A percentile compares a stretch with the other conserved stretches of the same genome.
phyloP scores from a whole-genome alignment of 257 asterid genomes.

The Agastache rugosa region DNA sequence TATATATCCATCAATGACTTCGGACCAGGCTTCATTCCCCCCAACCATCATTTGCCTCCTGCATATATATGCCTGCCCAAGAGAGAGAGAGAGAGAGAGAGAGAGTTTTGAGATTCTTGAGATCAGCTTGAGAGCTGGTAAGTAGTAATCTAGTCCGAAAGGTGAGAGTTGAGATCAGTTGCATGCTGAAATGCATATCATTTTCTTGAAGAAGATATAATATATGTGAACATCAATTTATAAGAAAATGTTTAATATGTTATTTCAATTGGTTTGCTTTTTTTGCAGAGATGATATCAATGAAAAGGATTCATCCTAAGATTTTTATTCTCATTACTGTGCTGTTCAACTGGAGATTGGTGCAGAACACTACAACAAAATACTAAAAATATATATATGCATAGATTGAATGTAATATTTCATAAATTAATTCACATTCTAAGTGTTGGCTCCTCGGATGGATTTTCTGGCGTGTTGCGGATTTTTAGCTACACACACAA shows the following conservation, averaged over 20 bases:
- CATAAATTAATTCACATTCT: background rate
- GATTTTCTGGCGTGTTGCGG: background rate
- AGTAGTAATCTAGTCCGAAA: background rate
- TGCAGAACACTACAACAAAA: background rate
- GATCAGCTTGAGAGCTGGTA: background rate
- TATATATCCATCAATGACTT: conserved; percentile 44
- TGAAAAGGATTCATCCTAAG: background rate
- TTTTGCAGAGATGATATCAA: background rate
- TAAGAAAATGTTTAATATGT: background rate
- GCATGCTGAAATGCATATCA: background rate
- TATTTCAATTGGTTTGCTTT: background rate
- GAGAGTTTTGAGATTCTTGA: background rate
- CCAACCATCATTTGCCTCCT: conserved; percentile 47
- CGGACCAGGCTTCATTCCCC: conserved; percentile 86
- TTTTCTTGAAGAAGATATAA: background rate
- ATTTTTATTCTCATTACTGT: background rate
- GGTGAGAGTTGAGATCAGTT: background rate
- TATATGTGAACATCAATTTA: background rate
- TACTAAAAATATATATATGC: background rate
- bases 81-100: conserved; percentile 9
- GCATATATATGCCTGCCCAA: background rate
- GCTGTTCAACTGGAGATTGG: background rate
- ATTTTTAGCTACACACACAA: background rate
- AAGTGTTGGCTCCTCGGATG: background rate
- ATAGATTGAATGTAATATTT: background rate